These are phyloP conservation scores for Pugionium dolabratum DNA, from an alignment of 345 rosid genomes.

Conservation along the genomic window DNA sequence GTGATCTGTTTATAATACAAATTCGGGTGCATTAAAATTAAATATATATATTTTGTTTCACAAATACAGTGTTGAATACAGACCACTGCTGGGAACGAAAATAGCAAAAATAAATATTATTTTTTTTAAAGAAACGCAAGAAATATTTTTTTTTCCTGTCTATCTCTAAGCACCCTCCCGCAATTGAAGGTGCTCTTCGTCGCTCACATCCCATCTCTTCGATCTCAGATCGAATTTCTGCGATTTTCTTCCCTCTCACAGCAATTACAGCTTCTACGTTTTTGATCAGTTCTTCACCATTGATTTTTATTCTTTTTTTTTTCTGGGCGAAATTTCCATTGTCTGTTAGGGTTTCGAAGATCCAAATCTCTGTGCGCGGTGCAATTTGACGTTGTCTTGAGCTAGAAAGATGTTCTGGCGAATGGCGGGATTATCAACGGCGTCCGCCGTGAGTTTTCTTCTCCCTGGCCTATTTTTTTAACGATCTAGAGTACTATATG, in stretches of 20 bases:
- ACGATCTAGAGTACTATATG: slow-evolving; percentile 6
- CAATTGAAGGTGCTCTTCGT: slow-evolving; percentile 40
- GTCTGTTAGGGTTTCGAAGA: slow-evolving; percentile 50
- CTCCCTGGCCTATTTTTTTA: slow-evolving; percentile 13
- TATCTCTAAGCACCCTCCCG: slow-evolving; percentile 42
- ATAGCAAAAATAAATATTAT: background rate
- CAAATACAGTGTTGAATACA: slow-evolving; percentile 21
- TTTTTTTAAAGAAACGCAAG: background rate
- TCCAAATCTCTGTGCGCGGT: slow-evolving; percentile 35
- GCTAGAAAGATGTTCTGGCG: slow-evolving; percentile 82
- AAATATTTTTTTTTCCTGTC: background rate
- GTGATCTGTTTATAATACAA: slow-evolving; percentile 4
- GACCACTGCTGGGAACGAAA: slow-evolving; percentile 33
- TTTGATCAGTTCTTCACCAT: slow-evolving; percentile 21
- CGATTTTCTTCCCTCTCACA: background rate
- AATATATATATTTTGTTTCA: background rate
- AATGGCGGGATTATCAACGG: slow-evolving; percentile 87
- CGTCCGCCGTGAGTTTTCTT: slow-evolving; percentile 75
- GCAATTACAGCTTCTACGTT: slow-evolving; percentile 18
- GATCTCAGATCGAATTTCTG: slow-evolving; percentile 34
- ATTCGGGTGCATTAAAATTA: too few species aligned
- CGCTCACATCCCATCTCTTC: slow-evolving; percentile 36
- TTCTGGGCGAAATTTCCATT: background rate
- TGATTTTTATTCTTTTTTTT: slow-evolving; percentile 2
- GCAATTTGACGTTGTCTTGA: slow-evolving; percentile 27